Evolutionary conservation across 352 stramenopile genomes (phyloP), one percentile per base, ranked within the genome.

Genomic region (Halophytophthora batemanensis): DNA sequence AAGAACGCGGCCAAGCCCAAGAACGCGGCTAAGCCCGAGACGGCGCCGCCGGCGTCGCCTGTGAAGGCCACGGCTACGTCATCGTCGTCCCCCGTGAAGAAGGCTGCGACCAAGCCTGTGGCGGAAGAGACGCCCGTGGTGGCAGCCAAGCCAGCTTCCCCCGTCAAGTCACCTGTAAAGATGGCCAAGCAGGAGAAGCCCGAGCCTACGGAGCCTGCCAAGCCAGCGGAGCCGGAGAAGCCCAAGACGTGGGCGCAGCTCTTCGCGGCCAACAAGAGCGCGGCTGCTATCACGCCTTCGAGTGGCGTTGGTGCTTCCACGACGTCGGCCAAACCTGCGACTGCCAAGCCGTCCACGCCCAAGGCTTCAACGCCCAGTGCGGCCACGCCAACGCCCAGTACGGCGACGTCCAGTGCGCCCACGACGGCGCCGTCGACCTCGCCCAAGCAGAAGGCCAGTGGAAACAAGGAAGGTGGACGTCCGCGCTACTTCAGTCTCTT

Each of bases 331-430:
- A 68, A 64, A 42, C 67, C 71, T 12, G 58, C 67, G 6, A 60
- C 68, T 15, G 57, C 67, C 8, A 89, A 86, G 60, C 82, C 76
- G 6, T 79, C 74, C 64, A 81, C 75, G 1, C 72, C 76, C n/a
- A 71, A 74, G 25, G 31, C 66, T 60, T 48, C 67, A 38, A 43
- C 51, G 21, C 33, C 59, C 22, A 47, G 47, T 4, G 13, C 50
- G 23, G 11, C 40, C n/a, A 4, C 40, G 5, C 29, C 66, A 2
- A 23, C 48, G 12, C 58, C 74, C 29, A 53, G 60, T 35, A 42
- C 59, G 22, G 46, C 65, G 28, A 31, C 68, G 38, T 41, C 64
- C 8, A 31, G 56, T 19, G 17, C 61, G 34, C 48, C 50, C 40
- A 38, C 47, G 0, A 44, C 50, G 10, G 28, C 56, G 0, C 18